phyloP scores from a whole-genome alignment of 331 rosid genomes.

The Telfairia occidentalis region DNA sequence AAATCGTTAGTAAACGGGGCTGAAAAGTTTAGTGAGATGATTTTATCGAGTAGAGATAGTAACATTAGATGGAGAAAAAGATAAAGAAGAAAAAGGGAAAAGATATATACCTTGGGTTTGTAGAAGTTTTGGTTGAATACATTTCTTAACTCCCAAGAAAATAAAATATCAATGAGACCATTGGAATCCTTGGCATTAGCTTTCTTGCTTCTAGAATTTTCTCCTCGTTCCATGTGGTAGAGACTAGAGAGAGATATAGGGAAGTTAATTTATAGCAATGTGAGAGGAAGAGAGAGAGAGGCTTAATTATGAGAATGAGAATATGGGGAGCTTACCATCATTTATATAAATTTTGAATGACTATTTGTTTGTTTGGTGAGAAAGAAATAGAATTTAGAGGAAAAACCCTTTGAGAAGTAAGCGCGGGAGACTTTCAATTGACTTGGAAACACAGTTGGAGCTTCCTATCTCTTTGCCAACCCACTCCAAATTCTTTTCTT shows the following conservation, averaged over 20 bases:
- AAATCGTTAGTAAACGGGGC: too few relatives aligned
- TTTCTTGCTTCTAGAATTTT: background rate
- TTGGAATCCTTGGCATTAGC: background rate
- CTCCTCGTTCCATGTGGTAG: background rate
- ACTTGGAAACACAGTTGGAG: background rate
- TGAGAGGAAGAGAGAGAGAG: too few relatives aligned
- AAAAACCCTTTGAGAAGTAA: constrained; percentile 3
- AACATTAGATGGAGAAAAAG: too few relatives aligned
- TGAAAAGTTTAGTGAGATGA: too few relatives aligned
- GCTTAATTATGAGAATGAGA: too few relatives aligned
- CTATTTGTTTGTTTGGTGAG: background rate
- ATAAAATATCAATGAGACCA: background rate
- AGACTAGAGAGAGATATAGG: background rate
- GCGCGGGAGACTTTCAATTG: constrained; percentile 2
- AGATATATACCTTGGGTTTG: background rate
- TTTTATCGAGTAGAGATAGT: too few relatives aligned
- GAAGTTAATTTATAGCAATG: too few relatives aligned
- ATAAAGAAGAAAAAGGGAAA: background rate
- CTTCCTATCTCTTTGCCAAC: background rate
- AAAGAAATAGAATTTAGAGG: background rate
- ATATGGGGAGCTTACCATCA: background rate
- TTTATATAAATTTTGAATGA: background rate
- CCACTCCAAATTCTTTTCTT: background rate
- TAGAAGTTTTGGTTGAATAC: background rate
- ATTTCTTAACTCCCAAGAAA: background rate